These are phyloP conservation scores for Amanita fuliginea DNA, from an alignment of 768 basidiomycete species.

Conservation along the genomic window DNA sequence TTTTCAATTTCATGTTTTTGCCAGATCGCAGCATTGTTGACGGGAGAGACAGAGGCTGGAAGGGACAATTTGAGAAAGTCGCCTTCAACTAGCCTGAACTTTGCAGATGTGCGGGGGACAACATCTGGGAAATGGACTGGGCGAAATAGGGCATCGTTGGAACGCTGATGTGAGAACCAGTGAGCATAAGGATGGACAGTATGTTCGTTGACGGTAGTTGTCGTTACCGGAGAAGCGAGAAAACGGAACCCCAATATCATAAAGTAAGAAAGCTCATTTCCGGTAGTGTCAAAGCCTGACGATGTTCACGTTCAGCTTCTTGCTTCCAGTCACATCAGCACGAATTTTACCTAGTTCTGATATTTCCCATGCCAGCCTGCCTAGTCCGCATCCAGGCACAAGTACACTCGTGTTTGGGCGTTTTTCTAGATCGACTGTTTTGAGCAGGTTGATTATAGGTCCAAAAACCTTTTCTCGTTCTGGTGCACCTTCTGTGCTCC, in stretches of 20 bases:
- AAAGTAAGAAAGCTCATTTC: conserved; percentile 54
- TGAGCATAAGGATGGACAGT: conserved; percentile 48
- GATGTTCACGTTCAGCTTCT: not conserved
- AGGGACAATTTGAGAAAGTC: conserved; percentile 41
- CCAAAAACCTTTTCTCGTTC: conserved; percentile 48
- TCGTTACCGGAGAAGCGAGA: conserved; percentile 38
- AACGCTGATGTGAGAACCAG: conserved; percentile 62
- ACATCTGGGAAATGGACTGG: conserved; percentile 48
- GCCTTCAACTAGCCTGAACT: conserved; percentile 37
- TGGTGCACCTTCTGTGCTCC: conserved; percentile 44
- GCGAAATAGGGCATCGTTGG: conserved; percentile 38
- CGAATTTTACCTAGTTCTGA: conserved; percentile 37
- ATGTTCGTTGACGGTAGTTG: conserved; percentile 33
- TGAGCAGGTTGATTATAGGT: conserved; percentile 43
- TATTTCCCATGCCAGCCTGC: conserved; percentile 60
- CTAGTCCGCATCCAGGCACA: conserved; percentile 55
- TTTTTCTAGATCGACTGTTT: conserved; percentile 15
- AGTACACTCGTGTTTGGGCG: conserved; percentile 32
- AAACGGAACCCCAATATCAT: conserved; percentile 55
- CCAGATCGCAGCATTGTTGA: not conserved
- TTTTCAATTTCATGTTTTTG: not conserved
- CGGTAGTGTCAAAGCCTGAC: conserved; percentile 47
- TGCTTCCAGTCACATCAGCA: not conserved
- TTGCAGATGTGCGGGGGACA: conserved; percentile 34
- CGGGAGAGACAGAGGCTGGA: conserved; percentile 5